Percentiles rank a stretch among this genome's conserved stretches.
Conservation (phyloP, 1,284 basidiomycete species). For the Somion occarium region DNA sequence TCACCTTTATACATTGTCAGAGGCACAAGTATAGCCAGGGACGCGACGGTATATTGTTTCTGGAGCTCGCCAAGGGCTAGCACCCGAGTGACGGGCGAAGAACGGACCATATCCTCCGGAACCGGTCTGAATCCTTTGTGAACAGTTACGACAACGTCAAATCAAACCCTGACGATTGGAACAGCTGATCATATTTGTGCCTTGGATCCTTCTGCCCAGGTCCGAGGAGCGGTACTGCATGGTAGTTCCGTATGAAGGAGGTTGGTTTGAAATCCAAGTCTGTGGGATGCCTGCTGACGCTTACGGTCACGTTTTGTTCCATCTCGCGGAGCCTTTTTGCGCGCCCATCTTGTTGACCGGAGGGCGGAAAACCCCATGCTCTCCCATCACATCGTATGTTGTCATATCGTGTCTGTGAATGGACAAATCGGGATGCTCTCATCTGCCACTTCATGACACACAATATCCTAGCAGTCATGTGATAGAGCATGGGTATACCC, state of each 20-base stretch:
- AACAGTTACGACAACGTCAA: not conserved
- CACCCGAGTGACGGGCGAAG: not conserved
- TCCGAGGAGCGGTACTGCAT: not conserved
- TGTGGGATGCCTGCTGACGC: not conserved
- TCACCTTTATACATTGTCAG: not conserved
- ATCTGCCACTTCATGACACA: not conserved
- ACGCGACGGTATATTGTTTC: not conserved
- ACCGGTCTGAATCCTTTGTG: not conserved
- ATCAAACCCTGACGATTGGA: not conserved
- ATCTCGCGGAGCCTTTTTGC: too few relatives aligned
- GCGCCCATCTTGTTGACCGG: not conserved
- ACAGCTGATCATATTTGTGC: not conserved
- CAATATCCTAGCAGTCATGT: too few relatives aligned
- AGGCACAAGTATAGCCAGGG: not conserved
- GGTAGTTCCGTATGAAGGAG: not conserved
- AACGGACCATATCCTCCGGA: not conserved
- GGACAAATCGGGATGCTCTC: not conserved
- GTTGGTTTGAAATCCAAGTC: not conserved
- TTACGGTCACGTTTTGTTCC: not conserved
- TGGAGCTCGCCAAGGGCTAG: not conserved
- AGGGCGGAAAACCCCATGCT: not conserved
- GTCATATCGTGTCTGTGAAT: not conserved
- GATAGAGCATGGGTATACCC: too few relatives aligned
- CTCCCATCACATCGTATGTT: not conserved
- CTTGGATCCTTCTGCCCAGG: not conserved